Percentiles rank a stretch among this genome's conserved stretches.
Evolutionary conservation across 495 filamentous ascomycete genomes (phyloP).

Genomic region (Penicillium simplicissimum): DNA sequence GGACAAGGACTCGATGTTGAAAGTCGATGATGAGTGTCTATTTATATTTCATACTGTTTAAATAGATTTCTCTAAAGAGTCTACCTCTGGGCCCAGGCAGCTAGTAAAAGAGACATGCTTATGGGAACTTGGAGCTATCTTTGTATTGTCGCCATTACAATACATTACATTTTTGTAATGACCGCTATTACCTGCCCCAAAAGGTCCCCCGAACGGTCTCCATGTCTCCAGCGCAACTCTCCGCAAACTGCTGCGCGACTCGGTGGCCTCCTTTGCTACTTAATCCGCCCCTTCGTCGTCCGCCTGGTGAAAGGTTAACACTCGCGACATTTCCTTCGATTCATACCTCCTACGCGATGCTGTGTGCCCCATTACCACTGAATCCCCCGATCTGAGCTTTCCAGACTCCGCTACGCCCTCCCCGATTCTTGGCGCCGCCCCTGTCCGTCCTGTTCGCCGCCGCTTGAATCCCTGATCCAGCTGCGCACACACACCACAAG

Average conservation of each 20-base stretch:
- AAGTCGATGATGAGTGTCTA: no score
- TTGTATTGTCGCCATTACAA: not conserved
- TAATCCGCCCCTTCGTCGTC: not conserved
- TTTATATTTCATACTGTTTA: no score
- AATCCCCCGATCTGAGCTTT: conserved; percentile 9
- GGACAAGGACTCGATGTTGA: no score
- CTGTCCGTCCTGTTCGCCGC: conserved; percentile 6
- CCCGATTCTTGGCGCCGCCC: conserved; percentile 14
- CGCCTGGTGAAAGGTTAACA: not conserved
- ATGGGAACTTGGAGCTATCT: not conserved
- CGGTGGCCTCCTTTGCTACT: conserved; percentile 1
- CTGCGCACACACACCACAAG: conserved; percentile 11
- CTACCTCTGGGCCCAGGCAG: no score
- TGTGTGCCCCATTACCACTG: not conserved
- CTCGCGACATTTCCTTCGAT: not conserved
- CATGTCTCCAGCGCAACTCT: conserved; percentile 1
- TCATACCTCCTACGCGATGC: conserved; percentile 7
- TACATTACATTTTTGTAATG: not conserved
- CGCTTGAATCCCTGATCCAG: conserved; percentile 10
- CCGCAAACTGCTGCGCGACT: not conserved
- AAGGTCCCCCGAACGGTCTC: conserved; percentile 1
- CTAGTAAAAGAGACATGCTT: no score
- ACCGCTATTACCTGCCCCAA: not conserved
- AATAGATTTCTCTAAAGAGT: no score
- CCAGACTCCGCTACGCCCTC: not conserved